These are phyloP conservation scores for Coelastrella sp. DNA, from an alignment of 139 green algal genomes.

Conservation along the genomic window DNA sequence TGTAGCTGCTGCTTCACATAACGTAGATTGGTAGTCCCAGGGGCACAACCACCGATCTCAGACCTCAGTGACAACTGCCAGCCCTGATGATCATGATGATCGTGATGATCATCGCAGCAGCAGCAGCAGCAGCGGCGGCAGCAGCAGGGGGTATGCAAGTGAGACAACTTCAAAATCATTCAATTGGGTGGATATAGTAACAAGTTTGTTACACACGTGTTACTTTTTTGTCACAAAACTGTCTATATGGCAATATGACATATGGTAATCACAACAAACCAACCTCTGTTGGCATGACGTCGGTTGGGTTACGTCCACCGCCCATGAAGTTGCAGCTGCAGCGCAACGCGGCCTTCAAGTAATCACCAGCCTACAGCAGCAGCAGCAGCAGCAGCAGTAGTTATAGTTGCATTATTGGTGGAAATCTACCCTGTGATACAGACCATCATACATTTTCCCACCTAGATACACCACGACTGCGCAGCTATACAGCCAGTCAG, in stretches of 20 bases:
- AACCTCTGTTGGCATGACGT: slow-evolving; percentile 34
- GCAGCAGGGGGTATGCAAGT: no score
- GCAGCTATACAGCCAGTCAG: no score
- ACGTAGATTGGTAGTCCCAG: slow-evolving; percentile 54
- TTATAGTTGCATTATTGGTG: not conserved
- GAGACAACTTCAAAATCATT: no score
- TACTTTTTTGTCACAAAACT: no score
- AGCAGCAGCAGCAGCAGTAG: slow-evolving; percentile 21
- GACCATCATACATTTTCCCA: no score
- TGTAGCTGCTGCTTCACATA: slow-evolving; percentile 66
- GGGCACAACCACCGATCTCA: slow-evolving; percentile 71
- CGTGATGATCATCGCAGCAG: not conserved
- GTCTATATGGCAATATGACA: no score
- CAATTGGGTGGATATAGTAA: no score
- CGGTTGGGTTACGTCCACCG: slow-evolving; percentile 29
- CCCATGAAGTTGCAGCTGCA: slow-evolving; percentile 56
- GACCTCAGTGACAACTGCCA: slow-evolving; percentile 54
- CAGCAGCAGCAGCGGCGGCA: not conserved
- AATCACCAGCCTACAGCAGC: slow-evolving; percentile 59
- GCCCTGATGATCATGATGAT: no score
- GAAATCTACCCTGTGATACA: no score
- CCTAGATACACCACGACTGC: no score
- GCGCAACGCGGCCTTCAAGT: slow-evolving; percentile 73
- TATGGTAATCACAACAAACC: not conserved
- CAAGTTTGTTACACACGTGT: no score